Base-by-base conservation (phyloP, 163 green algal species). In the Scenedesmus sp. region DNA sequence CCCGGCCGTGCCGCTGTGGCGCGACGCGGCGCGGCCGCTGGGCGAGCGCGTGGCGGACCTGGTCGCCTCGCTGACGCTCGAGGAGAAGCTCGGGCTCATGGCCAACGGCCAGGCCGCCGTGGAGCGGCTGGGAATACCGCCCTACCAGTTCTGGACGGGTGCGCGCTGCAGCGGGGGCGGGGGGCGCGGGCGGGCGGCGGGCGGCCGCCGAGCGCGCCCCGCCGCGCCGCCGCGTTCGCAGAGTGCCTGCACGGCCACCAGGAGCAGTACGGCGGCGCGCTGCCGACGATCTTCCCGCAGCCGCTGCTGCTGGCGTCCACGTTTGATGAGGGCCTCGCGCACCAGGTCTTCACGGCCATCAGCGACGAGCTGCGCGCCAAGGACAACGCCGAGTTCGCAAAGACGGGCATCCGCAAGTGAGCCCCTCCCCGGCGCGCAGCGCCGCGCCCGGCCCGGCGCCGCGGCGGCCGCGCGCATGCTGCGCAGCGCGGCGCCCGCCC, bases 181-280 rank as follows among this genome's bases (percentile, higher is more conserved):
- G n/a, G n/a, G n/a, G n/a, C n/a, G n/a, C n/a, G n/a, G n/a, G n/a
- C n/a, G n/a, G n/a, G n/a, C n/a, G n/a, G n/a, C n/a, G n/a, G n/a
- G n/a, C n/a, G n/a, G n/a, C n/a, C n/a, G n/a, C n/a, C n/a, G n/a
- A n/a, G n/a, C n/a, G n/a, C n/a, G n/a, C n/a, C 18, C 57, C 44
- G 24, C 50, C 54, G 34, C 3, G 14, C 47, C 7, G 4, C 26
- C 53, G 22, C n/a, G 17, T 29, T 1, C 42, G 53, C 75, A 85
- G 86, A 89, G 62, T 89, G 84, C 64, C 58, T 87, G 60, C 84
- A 91, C 54, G 86, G 83, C 2, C 77, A 66, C 29, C 44, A 75
- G 58, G 84, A 85, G 44, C 33, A 54, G 0, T 29, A 14, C 7
- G 0, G 17, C 20, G 48, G 1, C 39, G 65, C 39, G 3, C 17